Base-by-base conservation (phyloP, 768 basidiomycete species). In the Neoboletus subvelutipes region DNA sequence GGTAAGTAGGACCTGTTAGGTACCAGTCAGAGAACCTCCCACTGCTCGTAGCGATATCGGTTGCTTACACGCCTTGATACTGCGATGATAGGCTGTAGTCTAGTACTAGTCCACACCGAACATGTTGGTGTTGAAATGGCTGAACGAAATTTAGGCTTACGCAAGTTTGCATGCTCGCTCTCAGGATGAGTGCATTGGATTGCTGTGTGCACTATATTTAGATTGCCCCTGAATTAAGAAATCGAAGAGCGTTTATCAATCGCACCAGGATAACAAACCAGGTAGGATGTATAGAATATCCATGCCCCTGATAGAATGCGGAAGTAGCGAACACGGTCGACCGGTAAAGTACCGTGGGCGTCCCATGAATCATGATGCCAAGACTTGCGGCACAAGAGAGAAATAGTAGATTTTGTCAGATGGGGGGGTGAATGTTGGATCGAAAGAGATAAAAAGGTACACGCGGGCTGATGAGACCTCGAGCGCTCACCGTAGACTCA, bases 401-500 rank as follows among this genome's bases (percentile, higher is more conserved):
- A 33, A 41, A 31, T 15, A n/a, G 36, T 36, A 40, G 3, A 17
- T 42, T 41, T n/a, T 50, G 20, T 12, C 33, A 42, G 41, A n/a
- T n/a, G n/a, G n/a, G n/a, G n/a, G 48, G 28, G 33, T 12, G 0
- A 15, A 26, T 8, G 18, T 20, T 15, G 31, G 40, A 28, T 28
- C 1, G 4, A 28, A 18, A 45, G 34, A 28, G 29, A 41, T 8
- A 28, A 28, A 45, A 50, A 28, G 29, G 40, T 8, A 45, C 40
- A 58, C 40, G 24, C 49, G 49, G 61, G 49, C 40, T 48, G 41
- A 43, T 39, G 24, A 45, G 45, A 36, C 56, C 49, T 51, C 5
- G 3, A 28, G 7, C 15, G 31, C 29, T 8, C 29, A n/a, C n/a
- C n/a, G 4, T 18, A 15, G 34, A 13, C 34, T 22, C 22, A 9